A percentile compares a stretch with the other conserved stretches of the same genome.
Evolutionary conservation across 768 basidiomycete species (phyloP).

Genomic region (Pilatotrama ljubarskyi): DNA sequence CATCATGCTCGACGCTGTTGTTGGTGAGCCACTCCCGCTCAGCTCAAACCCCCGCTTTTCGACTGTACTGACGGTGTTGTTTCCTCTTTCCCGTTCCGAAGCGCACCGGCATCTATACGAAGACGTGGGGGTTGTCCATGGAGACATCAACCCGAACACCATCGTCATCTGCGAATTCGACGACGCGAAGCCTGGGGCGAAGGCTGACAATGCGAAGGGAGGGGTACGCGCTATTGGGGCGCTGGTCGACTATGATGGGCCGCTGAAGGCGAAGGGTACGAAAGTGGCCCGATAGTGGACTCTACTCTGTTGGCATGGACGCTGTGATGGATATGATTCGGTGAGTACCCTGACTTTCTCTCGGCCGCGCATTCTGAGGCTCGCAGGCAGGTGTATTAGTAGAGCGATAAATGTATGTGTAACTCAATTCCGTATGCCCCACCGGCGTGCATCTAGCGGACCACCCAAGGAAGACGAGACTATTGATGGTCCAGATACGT

Average conservation of each 20-base stretch:
- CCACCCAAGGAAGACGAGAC: too few relatives aligned
- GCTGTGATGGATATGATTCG: too few relatives aligned
- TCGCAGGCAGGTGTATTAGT: too few relatives aligned
- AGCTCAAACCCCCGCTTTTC: not conserved
- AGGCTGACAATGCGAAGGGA: not conserved
- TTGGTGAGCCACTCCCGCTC: not conserved
- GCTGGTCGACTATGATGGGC: not conserved
- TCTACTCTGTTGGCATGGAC: too few relatives aligned
- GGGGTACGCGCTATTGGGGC: not conserved
- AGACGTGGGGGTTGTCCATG: not conserved
- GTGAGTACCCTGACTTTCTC: too few relatives aligned
- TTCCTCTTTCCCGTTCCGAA: not conserved
- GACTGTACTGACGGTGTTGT: not conserved
- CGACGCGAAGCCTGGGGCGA: not conserved
- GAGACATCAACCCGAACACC: constrained; percentile 2
- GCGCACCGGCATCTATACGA: not conserved
- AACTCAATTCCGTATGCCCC: too few relatives aligned
- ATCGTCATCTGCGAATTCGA: not conserved
- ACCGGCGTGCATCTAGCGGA: too few relatives aligned
- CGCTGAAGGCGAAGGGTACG: not conserved
- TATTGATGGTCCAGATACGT: too few relatives aligned
- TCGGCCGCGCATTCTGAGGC: too few relatives aligned
- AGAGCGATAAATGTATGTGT: too few relatives aligned
- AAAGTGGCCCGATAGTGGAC: too few relatives aligned
- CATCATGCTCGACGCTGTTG: not conserved